Evolutionary conservation across 257 asterid species (phyloP).

Genomic region (Solanum pinnatisectum): DNA sequence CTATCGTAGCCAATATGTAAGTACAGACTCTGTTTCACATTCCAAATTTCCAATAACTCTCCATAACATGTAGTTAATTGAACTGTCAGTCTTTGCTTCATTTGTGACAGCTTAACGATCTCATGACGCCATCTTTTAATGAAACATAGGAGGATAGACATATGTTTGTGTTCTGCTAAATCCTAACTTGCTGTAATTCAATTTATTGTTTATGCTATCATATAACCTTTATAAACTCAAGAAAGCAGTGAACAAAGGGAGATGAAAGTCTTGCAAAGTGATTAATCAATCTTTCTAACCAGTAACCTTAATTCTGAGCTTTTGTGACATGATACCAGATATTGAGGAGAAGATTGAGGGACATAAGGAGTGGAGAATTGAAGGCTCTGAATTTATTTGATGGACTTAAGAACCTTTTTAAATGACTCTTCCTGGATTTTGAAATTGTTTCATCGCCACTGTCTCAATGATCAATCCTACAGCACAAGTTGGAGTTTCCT

Average conservation of each 20-base stretch:
- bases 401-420: slow-evolving; percentile 57
- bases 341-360: slow-evolving; percentile 77
- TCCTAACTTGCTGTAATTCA: neutral
- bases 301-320: neutral
- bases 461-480: neutral
- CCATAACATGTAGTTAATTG: neutral
- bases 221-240: neutral
- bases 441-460: neutral
- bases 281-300: neutral
- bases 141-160: neutral
- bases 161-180: neutral
- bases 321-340: slow-evolving; percentile 32
- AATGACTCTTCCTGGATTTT: slow-evolving; percentile 2
- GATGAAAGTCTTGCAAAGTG: neutral
- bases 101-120: neutral
- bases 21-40: slow-evolving; percentile 5
- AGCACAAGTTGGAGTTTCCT: neutral
- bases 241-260: neutral
- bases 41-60: neutral
- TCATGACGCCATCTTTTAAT: neutral
- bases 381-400: slow-evolving; percentile 58
- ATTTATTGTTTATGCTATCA: neutral
- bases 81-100: neutral
- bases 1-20: slow-evolving; percentile 89
- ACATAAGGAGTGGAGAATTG: slow-evolving; percentile 70